These are phyloP conservation scores for Phytomonas sp. DNA, from an alignment of 208 protist species.

Conservation along the genomic window DNA sequence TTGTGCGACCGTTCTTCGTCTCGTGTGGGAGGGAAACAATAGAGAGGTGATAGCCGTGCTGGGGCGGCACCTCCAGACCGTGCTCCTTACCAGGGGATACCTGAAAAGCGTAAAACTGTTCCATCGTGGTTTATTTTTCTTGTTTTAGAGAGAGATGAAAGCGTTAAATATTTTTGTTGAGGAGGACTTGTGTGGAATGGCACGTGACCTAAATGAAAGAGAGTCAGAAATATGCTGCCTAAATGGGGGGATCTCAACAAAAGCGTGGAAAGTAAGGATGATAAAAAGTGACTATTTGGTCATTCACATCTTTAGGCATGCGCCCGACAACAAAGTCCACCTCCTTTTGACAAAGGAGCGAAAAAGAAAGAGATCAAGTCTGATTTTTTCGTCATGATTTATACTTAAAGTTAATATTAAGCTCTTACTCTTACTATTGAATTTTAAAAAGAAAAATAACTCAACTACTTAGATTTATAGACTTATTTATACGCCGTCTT, in stretches of 20 bases:
- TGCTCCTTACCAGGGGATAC: constrained; percentile 63
- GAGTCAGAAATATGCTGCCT: background rate
- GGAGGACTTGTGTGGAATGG: background rate
- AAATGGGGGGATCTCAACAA: background rate
- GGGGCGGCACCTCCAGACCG: constrained; percentile 34
- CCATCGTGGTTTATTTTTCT: constrained; percentile 23
- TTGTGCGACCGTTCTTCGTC: constrained; percentile 50
- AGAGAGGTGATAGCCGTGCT: constrained; percentile 67
- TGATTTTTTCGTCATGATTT: background rate
- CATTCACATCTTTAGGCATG: background rate
- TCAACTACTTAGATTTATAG: background rate
- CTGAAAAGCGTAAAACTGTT: constrained; percentile 79
- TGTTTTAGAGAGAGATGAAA: constrained; percentile 2
- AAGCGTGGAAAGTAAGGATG: background rate
- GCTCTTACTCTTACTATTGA: background rate
- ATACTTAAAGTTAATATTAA: background rate
- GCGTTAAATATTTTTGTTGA: constrained; percentile 4
- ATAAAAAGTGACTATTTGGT: background rate
- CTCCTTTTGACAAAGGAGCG: background rate
- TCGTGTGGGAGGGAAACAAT: constrained; percentile 57
- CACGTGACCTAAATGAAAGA: background rate
- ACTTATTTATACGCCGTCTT: background rate
- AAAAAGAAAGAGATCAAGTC: background rate
- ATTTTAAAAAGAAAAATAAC: background rate
- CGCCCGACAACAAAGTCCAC: background rate